Conservation (phyloP, 352 stramenopile genomes). For the Pythium periplocum region DNA sequence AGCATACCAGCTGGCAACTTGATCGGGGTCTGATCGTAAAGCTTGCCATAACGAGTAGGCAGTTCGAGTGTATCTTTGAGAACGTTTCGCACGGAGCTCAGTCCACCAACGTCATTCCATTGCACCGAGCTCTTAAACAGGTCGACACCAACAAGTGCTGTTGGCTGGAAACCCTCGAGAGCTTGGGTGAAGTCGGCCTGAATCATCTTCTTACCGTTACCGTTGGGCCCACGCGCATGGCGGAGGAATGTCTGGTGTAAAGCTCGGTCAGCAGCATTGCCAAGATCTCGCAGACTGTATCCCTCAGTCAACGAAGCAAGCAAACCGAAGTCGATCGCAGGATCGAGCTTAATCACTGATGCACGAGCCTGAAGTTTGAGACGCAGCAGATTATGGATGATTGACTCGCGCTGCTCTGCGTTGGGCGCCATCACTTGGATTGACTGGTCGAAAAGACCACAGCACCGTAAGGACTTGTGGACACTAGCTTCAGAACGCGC, state of each 20-base stretch:
- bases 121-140: slow-evolving; percentile 83
- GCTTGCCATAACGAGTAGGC: slow-evolving; percentile 66
- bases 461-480: slow-evolving; percentile 56
- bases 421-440: slow-evolving; percentile 57
- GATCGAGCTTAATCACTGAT: slow-evolving; percentile 27
- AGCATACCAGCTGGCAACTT: slow-evolving; percentile 84
- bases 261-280: slow-evolving; percentile 54
- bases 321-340: slow-evolving; percentile 54
- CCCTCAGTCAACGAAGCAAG: slow-evolving; percentile 67
- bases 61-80: slow-evolving; percentile 89
- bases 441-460: slow-evolving; percentile 64
- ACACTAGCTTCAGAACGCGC: slow-evolving; percentile 56
- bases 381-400: slow-evolving; percentile 56
- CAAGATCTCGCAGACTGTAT: slow-evolving; percentile 78
- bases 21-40: slow-evolving; percentile 80
- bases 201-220: slow-evolving; percentile 19
- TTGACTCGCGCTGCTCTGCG: slow-evolving; percentile 48
- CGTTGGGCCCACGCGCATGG: slow-evolving; percentile 9
- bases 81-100: slow-evolving; percentile 71
- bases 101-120: slow-evolving; percentile 85
- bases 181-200: slow-evolving; percentile 72
- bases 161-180: slow-evolving; percentile 76
- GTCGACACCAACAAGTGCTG: slow-evolving; percentile 71
- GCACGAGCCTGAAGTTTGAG: slow-evolving; percentile 29
- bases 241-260: slow-evolving; percentile 65